phyloP scores from a whole-genome alignment of 495 filamentous ascomycete species.

The Tuber indicum region DNA sequence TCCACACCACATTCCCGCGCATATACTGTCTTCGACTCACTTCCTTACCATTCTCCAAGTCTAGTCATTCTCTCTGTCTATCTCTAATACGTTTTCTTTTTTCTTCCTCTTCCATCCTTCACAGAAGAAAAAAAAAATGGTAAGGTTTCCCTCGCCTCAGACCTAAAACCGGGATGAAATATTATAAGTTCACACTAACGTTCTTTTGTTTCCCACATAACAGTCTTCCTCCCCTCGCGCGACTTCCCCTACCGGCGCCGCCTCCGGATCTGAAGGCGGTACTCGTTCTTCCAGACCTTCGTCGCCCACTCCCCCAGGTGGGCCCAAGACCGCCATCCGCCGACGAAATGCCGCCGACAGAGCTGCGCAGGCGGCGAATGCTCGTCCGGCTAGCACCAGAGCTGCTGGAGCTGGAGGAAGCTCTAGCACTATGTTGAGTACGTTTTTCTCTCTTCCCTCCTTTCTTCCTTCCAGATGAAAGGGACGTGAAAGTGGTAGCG shows the following conservation, averaged over 20 bases:
- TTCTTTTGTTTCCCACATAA: neutral
- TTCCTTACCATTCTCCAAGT: neutral
- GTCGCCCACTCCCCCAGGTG: conserved; percentile 86
- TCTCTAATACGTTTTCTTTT: conserved; percentile 2
- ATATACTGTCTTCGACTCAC: neutral
- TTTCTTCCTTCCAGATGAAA: neutral
- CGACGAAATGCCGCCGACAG: conserved; percentile 90
- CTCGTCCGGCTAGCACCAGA: conserved; percentile 78
- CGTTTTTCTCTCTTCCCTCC: conserved; percentile 36
- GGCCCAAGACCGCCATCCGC: conserved; percentile 88
- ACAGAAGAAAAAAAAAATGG: neutral
- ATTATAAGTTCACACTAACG: neutral
- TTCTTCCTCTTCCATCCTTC: neutral
- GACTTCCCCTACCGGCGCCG: conserved; percentile 52
- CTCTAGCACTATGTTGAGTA: conserved; percentile 95
- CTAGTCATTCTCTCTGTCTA: neutral
- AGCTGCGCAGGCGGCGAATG: conserved; percentile 90
- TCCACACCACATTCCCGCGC: neutral
- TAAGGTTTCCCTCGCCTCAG: neutral
- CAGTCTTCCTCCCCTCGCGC: conserved; percentile 64
- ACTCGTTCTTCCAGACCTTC: conserved; percentile 67
- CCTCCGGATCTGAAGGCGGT: conserved; percentile 49
- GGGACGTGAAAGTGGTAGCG: neutral
- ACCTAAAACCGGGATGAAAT: neutral
- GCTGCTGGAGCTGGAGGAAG: conserved; percentile 92